Evolutionary conservation across 441 rosid genomes (phyloP).

Genomic region (Codiaeum variegatum): DNA sequence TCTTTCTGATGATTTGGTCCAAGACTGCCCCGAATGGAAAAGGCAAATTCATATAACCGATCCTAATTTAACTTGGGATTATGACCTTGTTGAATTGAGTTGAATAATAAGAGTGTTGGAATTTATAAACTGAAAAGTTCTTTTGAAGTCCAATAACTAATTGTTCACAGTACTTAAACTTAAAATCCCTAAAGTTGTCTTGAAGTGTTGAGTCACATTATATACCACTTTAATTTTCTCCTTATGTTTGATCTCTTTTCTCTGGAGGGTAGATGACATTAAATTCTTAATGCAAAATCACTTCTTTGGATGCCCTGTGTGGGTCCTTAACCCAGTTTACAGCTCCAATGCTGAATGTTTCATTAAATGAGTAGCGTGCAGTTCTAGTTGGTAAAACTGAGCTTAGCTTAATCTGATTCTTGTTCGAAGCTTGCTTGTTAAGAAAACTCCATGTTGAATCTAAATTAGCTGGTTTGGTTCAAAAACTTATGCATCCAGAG

Average conservation of each 20-base stretch:
- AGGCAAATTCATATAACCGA: too few species aligned
- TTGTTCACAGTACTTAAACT: too few species aligned
- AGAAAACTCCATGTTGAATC: background rate
- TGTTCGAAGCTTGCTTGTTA: background rate
- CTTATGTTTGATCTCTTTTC: background rate
- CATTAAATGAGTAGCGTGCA: background rate
- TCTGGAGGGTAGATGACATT: background rate
- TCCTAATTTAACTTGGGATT: too few species aligned
- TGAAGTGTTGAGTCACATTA: too few species aligned
- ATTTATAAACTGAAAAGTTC: too few species aligned
- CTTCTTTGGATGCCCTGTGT: background rate
- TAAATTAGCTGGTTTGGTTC: background rate
- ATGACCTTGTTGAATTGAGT: too few species aligned
- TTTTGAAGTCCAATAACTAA: too few species aligned
- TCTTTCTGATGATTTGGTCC: too few species aligned
- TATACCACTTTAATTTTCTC: background rate
- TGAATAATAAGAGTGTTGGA: too few species aligned
- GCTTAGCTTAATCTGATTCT: background rate
- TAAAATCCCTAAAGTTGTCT: too few species aligned
- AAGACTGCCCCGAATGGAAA: too few species aligned
- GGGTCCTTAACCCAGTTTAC: background rate
- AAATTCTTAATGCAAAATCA: background rate
- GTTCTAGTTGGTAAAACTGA: background rate
- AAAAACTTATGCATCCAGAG: background rate
- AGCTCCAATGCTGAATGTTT: background rate